Conservation (phyloP, 2,329 filamentous ascomycete genomes). For the Colletotrichum endophyticum region DNA sequence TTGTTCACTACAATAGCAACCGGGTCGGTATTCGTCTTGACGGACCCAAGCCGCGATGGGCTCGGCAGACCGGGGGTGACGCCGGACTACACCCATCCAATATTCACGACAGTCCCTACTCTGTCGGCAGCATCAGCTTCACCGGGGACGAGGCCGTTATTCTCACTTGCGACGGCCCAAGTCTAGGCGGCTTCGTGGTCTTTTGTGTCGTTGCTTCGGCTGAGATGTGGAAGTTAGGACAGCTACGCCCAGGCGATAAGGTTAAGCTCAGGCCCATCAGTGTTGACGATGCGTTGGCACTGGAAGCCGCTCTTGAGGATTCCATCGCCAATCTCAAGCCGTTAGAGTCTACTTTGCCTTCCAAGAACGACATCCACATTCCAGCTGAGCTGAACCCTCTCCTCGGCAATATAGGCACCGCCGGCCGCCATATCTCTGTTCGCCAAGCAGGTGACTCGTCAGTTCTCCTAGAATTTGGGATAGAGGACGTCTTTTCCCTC, state of each 20-base stretch:
- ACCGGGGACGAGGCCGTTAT: slow-evolving; percentile 46
- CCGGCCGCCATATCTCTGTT: slow-evolving; percentile 21
- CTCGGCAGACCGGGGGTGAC: slow-evolving; percentile 38
- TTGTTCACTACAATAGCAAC: slow-evolving; percentile 45
- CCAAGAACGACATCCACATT: not conserved
- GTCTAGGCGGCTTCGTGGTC: slow-evolving; percentile 45
- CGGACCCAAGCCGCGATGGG: slow-evolving; percentile 42
- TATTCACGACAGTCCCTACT: slow-evolving; percentile 42
- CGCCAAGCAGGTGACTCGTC: slow-evolving; percentile 38
- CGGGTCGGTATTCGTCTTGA: slow-evolving; percentile 42
- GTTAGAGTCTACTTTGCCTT: not conserved
- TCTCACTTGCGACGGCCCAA: slow-evolving; percentile 42
- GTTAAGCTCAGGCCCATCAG: slow-evolving; percentile 35
- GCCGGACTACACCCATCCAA: slow-evolving; percentile 47
- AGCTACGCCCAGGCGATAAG: slow-evolving; percentile 41
- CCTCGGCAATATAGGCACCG: slow-evolving; percentile 21
- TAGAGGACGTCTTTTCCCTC: slow-evolving; percentile 31
- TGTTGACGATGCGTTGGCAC: slow-evolving; percentile 26
- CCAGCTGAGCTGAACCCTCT: not conserved
- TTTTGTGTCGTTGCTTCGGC: slow-evolving; percentile 40
- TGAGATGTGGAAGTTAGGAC: slow-evolving; percentile 48
- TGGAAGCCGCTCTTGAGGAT: slow-evolving; percentile 24
- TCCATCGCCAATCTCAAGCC: slow-evolving; percentile 25
- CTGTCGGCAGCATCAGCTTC: slow-evolving; percentile 46
- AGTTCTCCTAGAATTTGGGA: slow-evolving; percentile 38